Conservation (phyloP, 257 asterid genomes). For the Capsicum baccatum region DNA sequence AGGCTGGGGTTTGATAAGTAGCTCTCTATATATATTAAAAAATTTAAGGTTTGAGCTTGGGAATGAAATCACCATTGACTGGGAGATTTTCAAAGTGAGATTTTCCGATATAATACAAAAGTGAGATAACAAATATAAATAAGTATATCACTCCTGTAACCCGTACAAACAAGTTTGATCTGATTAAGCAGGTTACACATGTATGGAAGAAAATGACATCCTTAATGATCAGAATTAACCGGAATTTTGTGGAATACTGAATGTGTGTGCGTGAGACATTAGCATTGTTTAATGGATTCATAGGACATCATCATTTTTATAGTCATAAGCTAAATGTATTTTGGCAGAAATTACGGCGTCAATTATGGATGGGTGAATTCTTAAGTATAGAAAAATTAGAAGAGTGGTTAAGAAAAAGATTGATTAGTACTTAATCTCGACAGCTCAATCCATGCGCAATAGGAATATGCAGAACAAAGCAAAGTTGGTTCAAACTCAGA, state of each 20-base stretch:
- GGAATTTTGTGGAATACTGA: background rate
- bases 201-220: background rate
- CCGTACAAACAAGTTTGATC: background rate
- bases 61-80: background rate
- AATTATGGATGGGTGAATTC: constrained; percentile 50
- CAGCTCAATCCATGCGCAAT: constrained; percentile 6
- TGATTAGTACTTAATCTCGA: background rate
- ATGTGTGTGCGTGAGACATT: background rate
- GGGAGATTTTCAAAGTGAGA: background rate
- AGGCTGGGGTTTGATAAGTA: background rate
- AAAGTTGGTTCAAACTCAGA: constrained; percentile 30
- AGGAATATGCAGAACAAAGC: background rate
- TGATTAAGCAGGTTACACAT: background rate
- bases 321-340: constrained; percentile 31
- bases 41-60: background rate
- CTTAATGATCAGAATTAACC: background rate
- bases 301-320: constrained; percentile 5
- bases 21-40: no score
- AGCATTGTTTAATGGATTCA: background rate
- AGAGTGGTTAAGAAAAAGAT: background rate
- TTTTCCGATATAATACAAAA: background rate
- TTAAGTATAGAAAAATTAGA: constrained; percentile 1
- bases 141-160: background rate
- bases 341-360: constrained; percentile 52
- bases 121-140: background rate